These are phyloP conservation scores for Emericellopsis terricola DNA, from an alignment of 495 filamentous ascomycete genomes.

Conservation along the genomic window DNA sequence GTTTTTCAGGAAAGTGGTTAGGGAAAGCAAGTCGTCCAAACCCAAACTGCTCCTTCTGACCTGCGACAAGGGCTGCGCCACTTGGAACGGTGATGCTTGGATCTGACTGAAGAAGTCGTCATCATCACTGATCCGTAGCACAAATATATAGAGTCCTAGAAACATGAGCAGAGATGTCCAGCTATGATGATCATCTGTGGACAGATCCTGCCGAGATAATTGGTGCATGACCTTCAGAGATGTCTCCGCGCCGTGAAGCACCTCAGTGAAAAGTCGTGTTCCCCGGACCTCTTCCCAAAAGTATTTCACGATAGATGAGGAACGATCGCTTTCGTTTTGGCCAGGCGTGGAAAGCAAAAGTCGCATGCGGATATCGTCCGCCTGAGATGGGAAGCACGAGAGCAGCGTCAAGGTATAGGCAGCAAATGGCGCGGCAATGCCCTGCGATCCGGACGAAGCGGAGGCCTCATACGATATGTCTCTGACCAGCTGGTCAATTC, in stretches of 20 bases:
- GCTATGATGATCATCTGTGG: too few relatives aligned
- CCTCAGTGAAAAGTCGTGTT: slow-evolving; percentile 46
- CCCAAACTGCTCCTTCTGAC: slow-evolving; percentile 50
- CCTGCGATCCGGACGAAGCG: too few relatives aligned
- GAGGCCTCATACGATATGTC: slow-evolving; percentile 1
- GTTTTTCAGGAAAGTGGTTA: slow-evolving; percentile 80
- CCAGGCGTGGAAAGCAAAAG: slow-evolving; percentile 71
- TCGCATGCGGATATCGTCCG: slow-evolving; percentile 92
- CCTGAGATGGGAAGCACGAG: slow-evolving; percentile 63
- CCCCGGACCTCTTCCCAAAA: slow-evolving; percentile 66
- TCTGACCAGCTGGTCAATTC: background rate
- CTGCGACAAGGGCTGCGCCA: slow-evolving; percentile 7
- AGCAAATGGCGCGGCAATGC: slow-evolving; percentile 44
- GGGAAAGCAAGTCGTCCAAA: slow-evolving; percentile 47
- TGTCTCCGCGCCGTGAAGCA: too few relatives aligned
- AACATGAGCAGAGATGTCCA: slow-evolving; percentile 88
- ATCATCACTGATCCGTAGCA: slow-evolving; percentile 84
- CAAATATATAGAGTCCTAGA: slow-evolving; percentile 83
- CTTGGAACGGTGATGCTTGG: slow-evolving; percentile 3
- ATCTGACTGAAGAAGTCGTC: slow-evolving; percentile 52
- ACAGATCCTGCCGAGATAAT: too few relatives aligned
- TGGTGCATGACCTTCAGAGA: too few relatives aligned
- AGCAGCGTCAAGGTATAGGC: slow-evolving; percentile 76
- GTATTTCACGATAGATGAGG: slow-evolving; percentile 67
- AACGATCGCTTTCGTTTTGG: too few relatives aligned